Base-by-base conservation (phyloP, 345 rosid genomes). In the Melaleuca quinquenervia region DNA sequence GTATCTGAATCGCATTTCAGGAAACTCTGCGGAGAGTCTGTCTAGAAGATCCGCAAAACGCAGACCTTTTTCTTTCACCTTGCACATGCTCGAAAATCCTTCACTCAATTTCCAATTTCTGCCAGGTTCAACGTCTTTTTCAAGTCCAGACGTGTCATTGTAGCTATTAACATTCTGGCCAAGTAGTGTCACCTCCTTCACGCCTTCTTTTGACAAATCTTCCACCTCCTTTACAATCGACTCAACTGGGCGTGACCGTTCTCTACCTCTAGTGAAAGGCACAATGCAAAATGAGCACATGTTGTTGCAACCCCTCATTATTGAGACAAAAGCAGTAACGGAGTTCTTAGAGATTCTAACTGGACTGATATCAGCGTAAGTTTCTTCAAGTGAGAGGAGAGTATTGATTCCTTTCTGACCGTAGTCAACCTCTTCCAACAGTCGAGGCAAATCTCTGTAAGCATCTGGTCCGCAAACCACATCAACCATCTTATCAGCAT, bases 391-490 rank as follows among this genome's bases (percentile, higher is more conserved):
- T 32, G 99, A 96, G 88, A 96, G 96, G 86, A 96, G 94, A 84
- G 98, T 94, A 87, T 96, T 96, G 87, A 97, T 96, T 86, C 99
- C 99, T 84, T 96, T 95, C 53, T 96, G 98, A 82, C 98, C 99
- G 44, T 93, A 93, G 48, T 95, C 98, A 51, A 97, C 99, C 82
- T 96, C 98, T 58, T 94, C 96, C 83, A 97, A 86, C 18, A 97
- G 85, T 76, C 94, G 90, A 3, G 99, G 98, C 87, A 96, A 92
- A 89, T 96, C 98, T 88, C 99, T 93, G 84, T 95, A 97, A 36
- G 99, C 99, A 90, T 97, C 98, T 22, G 98, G 96, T 14, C 98
- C 98, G 4, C 99, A 96, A 4, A 97, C 99, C 83, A 96, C 99
- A 90, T 96, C 98, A 64, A 97, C 99, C 98, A 97, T 97, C 92